Evolutionary conservation across 768 basidiomycete genomes (phyloP), one percentile per base, ranked within the genome.

Genomic region (Holtermannia corniformis): DNA sequence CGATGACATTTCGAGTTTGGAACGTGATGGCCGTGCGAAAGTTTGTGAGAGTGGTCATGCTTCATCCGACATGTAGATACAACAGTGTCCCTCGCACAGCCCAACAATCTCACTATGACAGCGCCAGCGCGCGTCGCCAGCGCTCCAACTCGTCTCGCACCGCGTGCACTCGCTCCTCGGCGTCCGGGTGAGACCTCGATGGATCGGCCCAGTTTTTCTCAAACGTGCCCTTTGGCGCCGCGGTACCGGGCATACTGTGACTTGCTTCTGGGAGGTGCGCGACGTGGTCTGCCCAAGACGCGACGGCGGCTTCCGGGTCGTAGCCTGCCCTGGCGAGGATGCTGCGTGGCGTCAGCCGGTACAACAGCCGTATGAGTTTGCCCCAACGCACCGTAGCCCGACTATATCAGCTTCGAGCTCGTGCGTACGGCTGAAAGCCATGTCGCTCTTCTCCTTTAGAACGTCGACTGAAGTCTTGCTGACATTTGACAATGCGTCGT

Each of bases 321-420:
- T 86, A 96, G 4, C 90, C 88, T 0, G 92, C 85, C 66, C 89
- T 80, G 0, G 92, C 89, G 28, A 99, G 81, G n/a, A 99, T 76
- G 56, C 91, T 91, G 51, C 14, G n/a, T n/a, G n/a, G n/a, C n/a
- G n/a, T n/a, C n/a, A n/a, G n/a, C n/a, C n/a, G n/a, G n/a, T n/a
- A n/a, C n/a, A n/a, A n/a, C n/a, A n/a, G n/a, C n/a, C n/a, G n/a
- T n/a, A 20, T 27, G 40, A 48, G 24, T 42, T 32, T 28, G 54
- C 46, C 19, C 16, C n/a, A 12, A 63, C 77, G 49, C 56, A 86
- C 86, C 87, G 78, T 5, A 84, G 79, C 12, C 87, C 90, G 32
- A 92, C 89, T 26, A 88, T 73, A 66, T 96, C 91, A 13, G 91
- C 93, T 69, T 99, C 93, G 13, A 87, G 80, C 70, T 99, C 93